Percentiles rank a stretch among this genome's conserved stretches.
Conservation (phyloP, 164 flowering plant genomes). For the Buxus sempervirens region DNA sequence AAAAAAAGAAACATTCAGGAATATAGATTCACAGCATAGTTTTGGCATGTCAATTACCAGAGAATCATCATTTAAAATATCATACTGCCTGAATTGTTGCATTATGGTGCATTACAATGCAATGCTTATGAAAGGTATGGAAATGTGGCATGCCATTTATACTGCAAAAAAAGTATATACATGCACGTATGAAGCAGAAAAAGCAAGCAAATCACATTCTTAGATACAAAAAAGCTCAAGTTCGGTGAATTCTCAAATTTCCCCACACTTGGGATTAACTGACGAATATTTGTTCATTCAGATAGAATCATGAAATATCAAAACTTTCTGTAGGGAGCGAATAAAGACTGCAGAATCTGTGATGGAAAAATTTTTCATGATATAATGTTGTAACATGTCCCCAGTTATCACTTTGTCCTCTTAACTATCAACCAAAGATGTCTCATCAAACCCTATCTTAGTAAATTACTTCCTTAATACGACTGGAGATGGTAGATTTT, state of each 20-base stretch:
- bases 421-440: neutral
- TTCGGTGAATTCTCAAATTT: neutral
- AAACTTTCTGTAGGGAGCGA: neutral
- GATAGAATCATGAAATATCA: no score
- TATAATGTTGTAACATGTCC: neutral
- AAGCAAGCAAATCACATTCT: neutral
- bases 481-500: neutral
- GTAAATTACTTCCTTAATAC: neutral
- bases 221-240: no score
- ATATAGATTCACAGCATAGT: neutral
- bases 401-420: neutral
- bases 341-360: neutral
- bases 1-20: neutral
- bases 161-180: neutral
- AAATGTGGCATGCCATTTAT: neutral
- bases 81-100: no score
- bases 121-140: neutral
- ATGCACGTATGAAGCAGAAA: neutral
- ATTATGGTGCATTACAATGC: neutral
- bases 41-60: neutral
- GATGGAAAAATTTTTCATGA: neutral
- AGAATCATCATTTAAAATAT: no score
- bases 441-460: neutral
- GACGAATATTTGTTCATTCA: neutral
- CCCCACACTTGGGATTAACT: neutral